phyloP scores from a whole-genome alignment of 2,329 filamentous ascomycete species.

The Pseudogymnoascus sp. region DNA sequence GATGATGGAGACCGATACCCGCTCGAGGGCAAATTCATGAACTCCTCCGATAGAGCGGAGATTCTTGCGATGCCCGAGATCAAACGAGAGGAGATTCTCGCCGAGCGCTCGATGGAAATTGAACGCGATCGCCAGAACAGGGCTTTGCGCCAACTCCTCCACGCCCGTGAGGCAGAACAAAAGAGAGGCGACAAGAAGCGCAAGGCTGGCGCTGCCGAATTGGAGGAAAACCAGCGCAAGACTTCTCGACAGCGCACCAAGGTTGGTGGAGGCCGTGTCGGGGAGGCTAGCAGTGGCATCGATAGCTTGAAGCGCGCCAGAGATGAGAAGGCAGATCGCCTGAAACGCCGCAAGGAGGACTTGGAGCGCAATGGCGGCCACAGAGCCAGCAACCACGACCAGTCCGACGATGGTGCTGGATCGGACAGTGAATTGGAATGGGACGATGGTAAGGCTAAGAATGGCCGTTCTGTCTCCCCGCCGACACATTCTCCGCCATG shows the following conservation, averaged over 20 bases:
- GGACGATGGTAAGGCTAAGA: constrained; percentile 46
- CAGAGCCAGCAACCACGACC: constrained; percentile 38
- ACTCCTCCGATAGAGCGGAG: constrained; percentile 61
- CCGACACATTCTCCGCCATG: constrained; percentile 51
- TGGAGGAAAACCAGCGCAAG: constrained; percentile 71
- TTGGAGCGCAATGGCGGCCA: constrained; percentile 43
- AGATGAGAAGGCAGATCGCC: constrained; percentile 56
- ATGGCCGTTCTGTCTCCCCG: constrained; percentile 36
- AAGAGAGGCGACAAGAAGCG: constrained; percentile 55
- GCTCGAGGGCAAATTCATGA: constrained; percentile 77
- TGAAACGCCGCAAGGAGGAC: constrained; percentile 54
- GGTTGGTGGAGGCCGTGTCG: constrained; percentile 54
- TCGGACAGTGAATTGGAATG: constrained; percentile 76
- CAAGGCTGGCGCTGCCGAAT: constrained; percentile 68
- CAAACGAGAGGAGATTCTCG: constrained; percentile 81
- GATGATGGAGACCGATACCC: constrained; percentile 65
- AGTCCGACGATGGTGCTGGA: constrained; percentile 54
- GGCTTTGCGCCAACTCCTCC: constrained; percentile 69
- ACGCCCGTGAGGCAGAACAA: constrained; percentile 54
- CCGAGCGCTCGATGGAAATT: constrained; percentile 75
- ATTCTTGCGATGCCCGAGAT: constrained; percentile 86
- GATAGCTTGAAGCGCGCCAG: constrained; percentile 57
- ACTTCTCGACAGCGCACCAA: constrained; percentile 63
- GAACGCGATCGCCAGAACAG: constrained; percentile 75
- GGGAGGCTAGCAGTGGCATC: constrained; percentile 62